Conservation (phyloP, 805 yeast species). For the Lipomyces sp. region DNA sequence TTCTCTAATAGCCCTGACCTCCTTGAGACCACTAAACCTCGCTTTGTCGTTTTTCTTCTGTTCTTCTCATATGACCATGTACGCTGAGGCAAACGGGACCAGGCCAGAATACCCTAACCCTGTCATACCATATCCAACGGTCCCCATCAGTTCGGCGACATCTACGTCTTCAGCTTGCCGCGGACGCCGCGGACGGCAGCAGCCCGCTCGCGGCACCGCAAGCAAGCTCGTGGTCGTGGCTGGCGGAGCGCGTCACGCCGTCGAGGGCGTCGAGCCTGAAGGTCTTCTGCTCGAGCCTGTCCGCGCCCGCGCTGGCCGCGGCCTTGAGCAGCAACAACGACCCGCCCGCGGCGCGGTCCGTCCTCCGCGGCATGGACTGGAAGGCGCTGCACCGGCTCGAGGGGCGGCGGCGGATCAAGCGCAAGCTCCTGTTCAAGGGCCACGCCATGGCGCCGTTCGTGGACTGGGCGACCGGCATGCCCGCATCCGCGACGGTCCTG, state of each 20-base stretch:
- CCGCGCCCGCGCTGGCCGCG: neutral
- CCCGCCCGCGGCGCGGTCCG: too few relatives aligned
- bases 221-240: slow-evolving; percentile 19
- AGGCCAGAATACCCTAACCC: too few relatives aligned
- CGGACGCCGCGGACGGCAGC: neutral
- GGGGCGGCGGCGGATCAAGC: slow-evolving; percentile 18
- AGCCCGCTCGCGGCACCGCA: neutral
- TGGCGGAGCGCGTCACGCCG: slow-evolving; percentile 9
- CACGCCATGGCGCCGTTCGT: slow-evolving; percentile 13
- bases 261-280: slow-evolving; percentile 8
- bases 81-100: too few relatives aligned
- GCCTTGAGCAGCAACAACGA: too few relatives aligned
- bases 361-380: slow-evolving; percentile 23
- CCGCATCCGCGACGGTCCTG: slow-evolving; percentile 3
- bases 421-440: slow-evolving; percentile 23
- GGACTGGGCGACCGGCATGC: slow-evolving; percentile 17
- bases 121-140: too few relatives aligned
- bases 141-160: slow-evolving; percentile 24
- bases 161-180: slow-evolving; percentile 17
- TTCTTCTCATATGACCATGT: too few relatives aligned
- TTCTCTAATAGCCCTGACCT: too few relatives aligned
- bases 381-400: slow-evolving; percentile 8
- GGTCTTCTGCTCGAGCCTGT: slow-evolving; percentile 13
- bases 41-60: too few relatives aligned
- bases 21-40: too few relatives aligned